Evolutionary conservation across 2,329 filamentous ascomycete genomes (phyloP), one percentile per base, ranked within the genome.

Genomic region (Chaetomium strumarium): DNA sequence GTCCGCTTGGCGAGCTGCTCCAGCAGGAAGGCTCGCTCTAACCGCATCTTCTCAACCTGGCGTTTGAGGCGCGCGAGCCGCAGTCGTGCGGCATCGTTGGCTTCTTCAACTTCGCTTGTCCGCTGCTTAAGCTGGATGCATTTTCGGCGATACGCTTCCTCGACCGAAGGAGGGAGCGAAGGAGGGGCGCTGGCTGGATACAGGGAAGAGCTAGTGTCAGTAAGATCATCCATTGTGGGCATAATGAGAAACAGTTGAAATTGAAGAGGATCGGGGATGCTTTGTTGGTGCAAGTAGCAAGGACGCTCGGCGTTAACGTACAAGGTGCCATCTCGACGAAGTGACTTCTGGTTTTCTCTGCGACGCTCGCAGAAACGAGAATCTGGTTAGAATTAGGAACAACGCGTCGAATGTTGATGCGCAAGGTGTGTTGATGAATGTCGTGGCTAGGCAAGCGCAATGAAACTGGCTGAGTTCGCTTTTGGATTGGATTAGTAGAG

Each of bases 121-220:
- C 93, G 87, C 63, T 89, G 87, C 73, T 95, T 95, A 19, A 99
- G 81, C 63, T 95, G 88, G 67, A 96, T 90, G 70, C 92, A 97
- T 81, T 99, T 97, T 59, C 89, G 83, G 64, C 93, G 90, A 72
- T 97, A 99, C 46, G 92, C 91, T 68, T 92, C 86, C 71, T 99
- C 92, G 58, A 97, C 90, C 14, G 90, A 95, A 14, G 93, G 92
- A 17, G 92, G 90, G 4, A 86, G 75, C 38, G 81, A 71, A 14
- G 82, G 80, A 30, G 81, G 81, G 50, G 80, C 74, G 24, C 24
- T 64, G 61, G 59, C 68, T 70, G 45, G 34, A 14, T 8, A 11
- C n/a, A 20, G 8, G 13, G 42, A 31, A 31, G 16, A 10, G 34
- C 31, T 12, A 19, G 9, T 13, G 46, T 33, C 43, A 33, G 52